Evolutionary conservation across 768 basidiomycete species (phyloP), one percentile per base, ranked within the genome.

Genomic region (Kwoniella sp.): DNA sequence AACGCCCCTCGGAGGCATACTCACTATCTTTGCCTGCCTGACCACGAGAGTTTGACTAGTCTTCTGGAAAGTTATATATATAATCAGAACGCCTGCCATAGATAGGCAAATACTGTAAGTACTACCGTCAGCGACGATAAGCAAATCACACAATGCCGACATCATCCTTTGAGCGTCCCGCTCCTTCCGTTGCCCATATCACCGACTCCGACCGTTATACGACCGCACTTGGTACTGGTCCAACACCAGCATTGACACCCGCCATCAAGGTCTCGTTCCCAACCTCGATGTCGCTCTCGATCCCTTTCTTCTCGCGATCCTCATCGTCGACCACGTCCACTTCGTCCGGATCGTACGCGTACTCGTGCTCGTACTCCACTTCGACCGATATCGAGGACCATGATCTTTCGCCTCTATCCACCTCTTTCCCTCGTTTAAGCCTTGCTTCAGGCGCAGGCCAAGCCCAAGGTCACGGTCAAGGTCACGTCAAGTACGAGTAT

Each of bases 221-320:
- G 34, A 5, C 34, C 13, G 34, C 5, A 34, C 34, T 34, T 34
- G 34, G 34, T 13, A 34, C 34, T n/a, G n/a, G n/a, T n/a, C n/a
- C n/a, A n/a, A n/a, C 34, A 45, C 41, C 41, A 45, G 41, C 41
- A 8, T 9, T 45, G 41, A 45, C 41, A 17, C 41, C 41, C 4
- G 41, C 41, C 15, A 45, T 45, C 41, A 45, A 45, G 15, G 41
- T 45, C 41, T 7, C 41, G 15, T 45, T 65, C 34, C 58, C 63
- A 0, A 58, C 52, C 4, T 59, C 63, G 2, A n/a, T 65, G 23
- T 59, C 63, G 1, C 41, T 65, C 4, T 65, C 63, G 0, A 58
- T 65, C 28, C 63, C 63, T 26, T 65, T 65, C 38, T 65, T 65
- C 57, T 65, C 63, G 12, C 51, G 63, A 1, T 64, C 62, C 12